Base-by-base conservation (phyloP, 192 early-diverging fungal genomes). In the Backusella circina region DNA sequence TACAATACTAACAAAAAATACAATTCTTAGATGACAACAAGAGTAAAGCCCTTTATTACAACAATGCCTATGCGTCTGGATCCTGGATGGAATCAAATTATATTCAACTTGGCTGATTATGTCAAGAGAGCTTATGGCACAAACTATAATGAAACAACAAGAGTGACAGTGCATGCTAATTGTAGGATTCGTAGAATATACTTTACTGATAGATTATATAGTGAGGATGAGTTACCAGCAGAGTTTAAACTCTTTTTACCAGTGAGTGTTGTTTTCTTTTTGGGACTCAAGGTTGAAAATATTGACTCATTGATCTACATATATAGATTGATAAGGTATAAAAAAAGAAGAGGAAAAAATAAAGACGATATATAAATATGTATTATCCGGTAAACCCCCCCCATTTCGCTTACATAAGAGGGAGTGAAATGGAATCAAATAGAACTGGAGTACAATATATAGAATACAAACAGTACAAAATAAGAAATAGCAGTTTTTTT, bases 11-110 rank as follows among this genome's bases (percentile, higher is more conserved):
- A n/a, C 44, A 18, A 47, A 47, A 47, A 41, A 18, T 41, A 31
- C n/a, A 65, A n/a, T n/a, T n/a, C 8, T 1, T 80, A 96, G 93
- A 86, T 89, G 5, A 87, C 87, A 35, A 96, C 95, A 8, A 85
- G 92, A 26, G 93, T 95, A 66, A 94, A 95, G 67, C 93, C 95
- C 4, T 92, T 90, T 38, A 93, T 99, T 70, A 92, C 92, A 39
- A 94, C 93, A 1, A 92, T 99, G 94, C 97, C 96, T 2, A 86
- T 99, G 88, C 89, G 93, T 8, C 83, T 99, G 47, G 97, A 99
- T 74, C 87, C 92, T 72, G 96, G 95, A 9, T 99, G 97, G 97
- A 99, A 99, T 80, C 94, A 99, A 79, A 90, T 99, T 73, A 92
- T 93, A 69, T 88, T 99, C 77, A 94, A 99, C 76, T 77, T 99